Evolutionary conservation across 2,329 filamentous ascomycete genomes (phyloP).

Genomic region (Dactylellina sp.): DNA sequence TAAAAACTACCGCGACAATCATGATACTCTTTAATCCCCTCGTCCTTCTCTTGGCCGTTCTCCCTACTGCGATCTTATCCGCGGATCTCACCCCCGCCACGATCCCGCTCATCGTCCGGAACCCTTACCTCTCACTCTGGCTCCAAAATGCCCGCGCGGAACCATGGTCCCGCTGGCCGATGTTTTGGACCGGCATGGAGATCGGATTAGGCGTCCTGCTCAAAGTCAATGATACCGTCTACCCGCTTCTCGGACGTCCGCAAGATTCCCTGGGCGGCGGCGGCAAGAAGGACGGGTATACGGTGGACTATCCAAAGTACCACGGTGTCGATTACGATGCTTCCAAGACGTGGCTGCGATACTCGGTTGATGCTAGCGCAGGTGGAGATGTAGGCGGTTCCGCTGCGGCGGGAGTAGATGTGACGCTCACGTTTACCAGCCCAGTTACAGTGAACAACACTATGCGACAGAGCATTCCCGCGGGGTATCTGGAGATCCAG

Average conservation of each 20-base stretch:
- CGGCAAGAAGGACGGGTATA: conserved; percentile 61
- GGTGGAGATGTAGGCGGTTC: conserved; percentile 35
- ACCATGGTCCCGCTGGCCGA: conserved; percentile 87
- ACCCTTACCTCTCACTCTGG: conserved; percentile 73
- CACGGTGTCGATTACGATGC: conserved; percentile 67
- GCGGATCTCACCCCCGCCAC: conserved; percentile 71
- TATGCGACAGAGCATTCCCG: conserved; percentile 82
- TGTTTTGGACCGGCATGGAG: conserved; percentile 81
- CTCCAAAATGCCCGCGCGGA: conserved; percentile 75
- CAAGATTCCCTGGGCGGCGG: conserved; percentile 63
- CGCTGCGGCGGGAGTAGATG: conserved; percentile 59
- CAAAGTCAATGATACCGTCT: conserved; percentile 66
- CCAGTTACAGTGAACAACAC: conserved; percentile 85
- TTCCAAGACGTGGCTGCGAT: conserved; percentile 68
- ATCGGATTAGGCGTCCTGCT: conserved; percentile 69
- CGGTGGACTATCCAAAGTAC: conserved; percentile 65
- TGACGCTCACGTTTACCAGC: conserved; percentile 73
- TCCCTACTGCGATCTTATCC: conserved; percentile 61
- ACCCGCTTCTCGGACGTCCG: conserved; percentile 68
- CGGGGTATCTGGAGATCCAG: conserved; percentile 78
- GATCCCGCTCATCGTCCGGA: conserved; percentile 71
- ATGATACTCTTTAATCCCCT: neutral
- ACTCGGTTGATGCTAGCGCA: conserved; percentile 62
- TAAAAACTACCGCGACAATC: neutral
- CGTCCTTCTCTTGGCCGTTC: conserved; percentile 12